Percentiles rank a stretch among this genome's conserved stretches.
Evolutionary conservation across 805 yeast species (phyloP).

Genomic region (Saccharomycopsis olivae): DNA sequence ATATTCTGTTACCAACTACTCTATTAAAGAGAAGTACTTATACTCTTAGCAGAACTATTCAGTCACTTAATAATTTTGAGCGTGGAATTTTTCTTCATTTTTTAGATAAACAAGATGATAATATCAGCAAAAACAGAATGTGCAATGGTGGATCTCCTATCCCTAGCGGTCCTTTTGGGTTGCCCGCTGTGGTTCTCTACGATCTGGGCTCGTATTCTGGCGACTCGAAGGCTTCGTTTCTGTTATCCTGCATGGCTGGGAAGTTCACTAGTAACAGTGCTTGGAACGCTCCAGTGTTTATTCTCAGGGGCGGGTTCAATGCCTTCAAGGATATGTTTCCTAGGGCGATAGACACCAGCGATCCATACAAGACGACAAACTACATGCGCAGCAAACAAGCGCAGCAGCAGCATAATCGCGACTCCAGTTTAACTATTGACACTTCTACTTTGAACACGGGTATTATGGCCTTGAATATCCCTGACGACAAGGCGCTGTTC

Average conservation of each 20-base stretch:
- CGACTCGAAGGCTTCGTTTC: constrained; percentile 23
- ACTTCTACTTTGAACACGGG: constrained; percentile 1
- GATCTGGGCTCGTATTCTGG: constrained; percentile 26
- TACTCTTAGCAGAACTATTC: constrained; percentile 49
- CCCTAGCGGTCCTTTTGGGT: constrained; percentile 23
- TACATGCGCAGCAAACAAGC: constrained; percentile 1
- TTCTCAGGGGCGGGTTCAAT: constrained; percentile 34
- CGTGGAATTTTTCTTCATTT: constrained; percentile 31
- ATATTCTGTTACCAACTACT: constrained; percentile 85
- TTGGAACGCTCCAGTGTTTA: constrained; percentile 32
- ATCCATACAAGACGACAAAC: constrained; percentile 13
- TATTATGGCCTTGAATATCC: neutral
- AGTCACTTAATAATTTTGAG: constrained; percentile 47
- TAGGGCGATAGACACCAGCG: constrained; percentile 19
- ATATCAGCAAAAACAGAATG: constrained; percentile 11
- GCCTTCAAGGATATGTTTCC: constrained; percentile 26
- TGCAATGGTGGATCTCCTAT: constrained; percentile 1
- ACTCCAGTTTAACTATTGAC: constrained; percentile 6
- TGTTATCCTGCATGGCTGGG: constrained; percentile 35
- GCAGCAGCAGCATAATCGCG: neutral
- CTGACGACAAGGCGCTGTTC: neutral
- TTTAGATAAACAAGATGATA: constrained; percentile 21
- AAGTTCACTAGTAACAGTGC: constrained; percentile 33
- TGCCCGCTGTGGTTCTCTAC: constrained; percentile 40
- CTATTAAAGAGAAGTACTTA: constrained; percentile 67